phyloP scores from a whole-genome alignment of 805 yeast species.

The Candida maltosa region DNA sequence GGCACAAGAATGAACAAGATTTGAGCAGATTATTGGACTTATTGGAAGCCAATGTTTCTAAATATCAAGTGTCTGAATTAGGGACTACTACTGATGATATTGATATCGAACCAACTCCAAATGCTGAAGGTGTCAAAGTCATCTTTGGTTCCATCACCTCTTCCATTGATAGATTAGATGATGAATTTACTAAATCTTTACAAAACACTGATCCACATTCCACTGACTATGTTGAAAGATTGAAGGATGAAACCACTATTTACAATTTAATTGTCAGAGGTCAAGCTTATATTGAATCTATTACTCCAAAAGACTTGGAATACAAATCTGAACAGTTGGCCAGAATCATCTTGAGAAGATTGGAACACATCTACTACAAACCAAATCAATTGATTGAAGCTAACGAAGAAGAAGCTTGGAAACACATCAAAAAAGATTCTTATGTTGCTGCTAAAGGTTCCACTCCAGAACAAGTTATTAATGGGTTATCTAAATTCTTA shows the following conservation, averaged over 20 bases:
- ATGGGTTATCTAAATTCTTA: slow-evolving; percentile 61
- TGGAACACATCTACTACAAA: slow-evolving; percentile 92
- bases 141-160: slow-evolving; percentile 84
- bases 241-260: slow-evolving; percentile 78
- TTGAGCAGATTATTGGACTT: slow-evolving; percentile 60
- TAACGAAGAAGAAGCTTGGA: slow-evolving; percentile 79
- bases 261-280: slow-evolving; percentile 78
- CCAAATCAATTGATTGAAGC: slow-evolving; percentile 69
- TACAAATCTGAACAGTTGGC: slow-evolving; percentile 51
- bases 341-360: slow-evolving; percentile 75
- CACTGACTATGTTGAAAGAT: slow-evolving; percentile 84
- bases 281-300: slow-evolving; percentile 78
- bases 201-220: slow-evolving; percentile 93
- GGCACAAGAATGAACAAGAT: slow-evolving; percentile 71
- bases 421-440: slow-evolving; percentile 29
- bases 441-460: slow-evolving; percentile 29
- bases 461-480: slow-evolving; percentile 50
- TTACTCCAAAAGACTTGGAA: slow-evolving; percentile 41
- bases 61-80: slow-evolving; percentile 70
- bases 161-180: slow-evolving; percentile 89
- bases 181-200: slow-evolving; percentile 85
- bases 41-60: slow-evolving; percentile 56
- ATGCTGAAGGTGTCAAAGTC: slow-evolving; percentile 60
- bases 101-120: slow-evolving; percentile 61
- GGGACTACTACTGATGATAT: slow-evolving; percentile 72